Evolutionary conservation across 1,284 basidiomycete genomes (phyloP), one percentile per base, ranked within the genome.

Genomic region (Irpex sp.): DNA sequence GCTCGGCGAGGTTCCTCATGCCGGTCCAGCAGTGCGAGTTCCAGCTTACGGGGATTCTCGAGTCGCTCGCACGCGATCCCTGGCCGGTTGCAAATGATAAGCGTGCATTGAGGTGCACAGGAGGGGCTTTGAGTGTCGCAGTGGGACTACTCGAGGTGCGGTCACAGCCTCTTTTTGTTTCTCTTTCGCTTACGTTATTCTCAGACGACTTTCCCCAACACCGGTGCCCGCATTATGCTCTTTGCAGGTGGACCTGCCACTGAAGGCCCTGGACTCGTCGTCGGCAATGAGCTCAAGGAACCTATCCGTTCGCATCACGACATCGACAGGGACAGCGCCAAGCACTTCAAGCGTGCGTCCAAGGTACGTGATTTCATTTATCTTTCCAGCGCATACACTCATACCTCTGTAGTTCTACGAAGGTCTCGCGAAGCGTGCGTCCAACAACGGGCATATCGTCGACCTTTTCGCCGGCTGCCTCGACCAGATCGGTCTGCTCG

Each of bases 261-360:
- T 3, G 96, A 98, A 72, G 96, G 96, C 3, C 96, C 96, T 0
- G 97, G 97, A 37, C 89, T 96, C 85, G 96, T 98, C 47, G 97
- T 99, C 62, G 90, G 85, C 74, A 93, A 94, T 68, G 96, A 99
- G 78, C 82, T 99, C 56, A 93, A 94, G 75, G 96, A 99, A 74
- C 94, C 96, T 2, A 98, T 99, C 68, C 91, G 97, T 62, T 98
- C 96, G 2, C 97, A 99, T 76, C 96, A 99, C 79, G 96, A 99
- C 74, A 99, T 99, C 71, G 97, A 99, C 73, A 85, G 95, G 57
- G 97, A 99, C 76, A 93, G 88, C 68, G 96, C 93, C 57, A 98
- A 97, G 77, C 96, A 98, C 75, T 99, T 91, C 79, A 99, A 99
- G 81, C 91, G 95, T 58, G 95, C 97, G 21, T 87, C 87, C 68